A percentile compares a stretch with the other conserved stretches of the same genome.
These are phyloP conservation scores for Ophiosphaerella korrae DNA, from an alignment of 2,329 filamentous ascomycete species.

Conservation along the genomic window DNA sequence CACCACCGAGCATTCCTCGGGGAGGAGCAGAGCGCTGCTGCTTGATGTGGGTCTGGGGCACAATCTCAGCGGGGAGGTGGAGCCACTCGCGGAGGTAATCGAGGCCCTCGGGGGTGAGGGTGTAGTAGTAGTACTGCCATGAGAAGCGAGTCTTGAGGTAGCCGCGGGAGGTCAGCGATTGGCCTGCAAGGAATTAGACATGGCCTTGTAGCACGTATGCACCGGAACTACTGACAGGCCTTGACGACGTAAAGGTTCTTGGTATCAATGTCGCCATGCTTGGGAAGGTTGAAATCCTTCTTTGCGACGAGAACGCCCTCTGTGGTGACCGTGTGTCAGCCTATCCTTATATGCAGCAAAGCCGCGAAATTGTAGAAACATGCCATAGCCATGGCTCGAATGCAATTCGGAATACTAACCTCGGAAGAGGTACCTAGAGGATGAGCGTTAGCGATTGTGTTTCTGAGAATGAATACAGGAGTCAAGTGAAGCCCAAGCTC, in stretches of 20 bases:
- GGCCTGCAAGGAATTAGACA: constrained; percentile 51
- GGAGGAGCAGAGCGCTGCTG: constrained; percentile 98
- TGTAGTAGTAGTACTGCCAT: constrained; percentile 84
- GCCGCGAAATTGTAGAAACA: constrained; percentile 38
- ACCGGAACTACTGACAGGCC: constrained; percentile 63
- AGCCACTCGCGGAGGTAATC: constrained; percentile 99
- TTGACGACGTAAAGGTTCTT: constrained; percentile 99
- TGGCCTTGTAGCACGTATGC: not conserved
- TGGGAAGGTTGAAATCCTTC: constrained; percentile 98
- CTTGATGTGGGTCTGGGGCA: constrained; percentile 99
- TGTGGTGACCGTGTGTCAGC: constrained; percentile 54
- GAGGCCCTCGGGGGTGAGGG: constrained; percentile 98
- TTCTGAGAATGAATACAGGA: constrained; percentile 7
- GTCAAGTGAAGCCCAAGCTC: constrained; percentile 29
- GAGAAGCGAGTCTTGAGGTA: constrained; percentile 99
- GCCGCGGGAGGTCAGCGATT: constrained; percentile 97
- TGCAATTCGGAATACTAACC: constrained; percentile 44
- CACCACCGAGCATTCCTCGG: constrained; percentile 92
- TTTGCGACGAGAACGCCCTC: constrained; percentile 91
- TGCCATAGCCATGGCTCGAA: constrained; percentile 48
- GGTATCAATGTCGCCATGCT: constrained; percentile 98
- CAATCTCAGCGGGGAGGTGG: constrained; percentile 98
- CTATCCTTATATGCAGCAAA: constrained; percentile 47
- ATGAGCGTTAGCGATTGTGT: constrained; percentile 28
- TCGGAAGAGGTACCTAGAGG: constrained; percentile 49